phyloP scores from a whole-genome alignment of 1,284 basidiomycete genomes.

The Ceratobasidium sp. region DNA sequence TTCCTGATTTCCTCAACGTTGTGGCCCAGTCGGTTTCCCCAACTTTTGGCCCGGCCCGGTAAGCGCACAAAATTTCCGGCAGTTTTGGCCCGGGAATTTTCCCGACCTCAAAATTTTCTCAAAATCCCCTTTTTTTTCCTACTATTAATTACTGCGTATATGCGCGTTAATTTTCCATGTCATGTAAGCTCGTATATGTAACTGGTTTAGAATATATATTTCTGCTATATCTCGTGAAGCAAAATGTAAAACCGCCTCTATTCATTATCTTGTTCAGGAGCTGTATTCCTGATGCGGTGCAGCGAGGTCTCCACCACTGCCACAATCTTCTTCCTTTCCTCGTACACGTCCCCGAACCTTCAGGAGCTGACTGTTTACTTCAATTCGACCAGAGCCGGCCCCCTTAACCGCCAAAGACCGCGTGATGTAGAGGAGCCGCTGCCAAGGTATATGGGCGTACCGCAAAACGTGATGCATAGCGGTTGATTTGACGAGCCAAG shows the following conservation, averaged over 20 bases:
- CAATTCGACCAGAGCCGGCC: background rate
- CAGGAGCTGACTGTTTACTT: background rate
- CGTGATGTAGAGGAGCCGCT: background rate
- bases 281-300: background rate
- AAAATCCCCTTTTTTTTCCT: background rate
- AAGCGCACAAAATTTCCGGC: background rate
- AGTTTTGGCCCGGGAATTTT: slow-evolving; percentile 9
- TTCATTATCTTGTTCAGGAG: background rate
- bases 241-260: background rate
- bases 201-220: background rate
- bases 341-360: background rate
- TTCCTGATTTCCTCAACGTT: background rate
- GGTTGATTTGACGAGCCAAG: background rate
- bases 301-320: background rate
- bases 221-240: background rate
- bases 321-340: background rate
- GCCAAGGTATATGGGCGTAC: background rate
- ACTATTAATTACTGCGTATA: background rate
- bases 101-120: background rate
- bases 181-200: background rate
- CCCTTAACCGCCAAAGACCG: background rate
- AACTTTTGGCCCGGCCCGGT: slow-evolving; percentile 6
- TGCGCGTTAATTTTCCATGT: background rate
- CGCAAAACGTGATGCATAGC: background rate
- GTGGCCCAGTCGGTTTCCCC: background rate